Base-by-base conservation (phyloP, 2,329 filamentous ascomycete species). In the Monilinia laxa region DNA sequence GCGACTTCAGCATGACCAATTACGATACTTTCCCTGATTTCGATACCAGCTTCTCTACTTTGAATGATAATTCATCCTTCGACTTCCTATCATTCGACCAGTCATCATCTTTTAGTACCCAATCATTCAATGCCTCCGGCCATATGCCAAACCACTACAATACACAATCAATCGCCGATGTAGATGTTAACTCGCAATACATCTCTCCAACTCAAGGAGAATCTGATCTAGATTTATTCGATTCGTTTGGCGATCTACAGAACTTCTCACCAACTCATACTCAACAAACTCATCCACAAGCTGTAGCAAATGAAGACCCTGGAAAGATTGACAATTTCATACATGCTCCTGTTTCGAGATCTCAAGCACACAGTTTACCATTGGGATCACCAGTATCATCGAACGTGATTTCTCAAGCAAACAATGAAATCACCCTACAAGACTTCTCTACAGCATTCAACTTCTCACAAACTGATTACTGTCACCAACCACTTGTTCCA, bases 1-100 rank as follows among this genome's bases (percentile, higher is more conserved):
- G 40, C 45, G 70, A 73, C 66, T 57, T 74, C 18, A 71, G 67
- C 35, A 62, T 73, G 28, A 73, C 72, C 66, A 71, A 73, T 47
- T 74, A 72, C 54, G 71, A 74, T 53, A 71, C 63, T 28, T 57
- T 69, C 53, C 60, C 42, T 55, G 63, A 62, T 14, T 65, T 67
- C 55, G 62, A 64, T 47, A 40, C 45, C 14, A 58, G 20, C 18
- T 59, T 65, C 23, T 42, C 63, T 10, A 59, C n/a, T 7, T 45
- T 59, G 54, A 42, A 59, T 25, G 42, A 47, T 28, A 42, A 63
- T 35, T n/a, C 51, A 52, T 55, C 60, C n/a, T 70, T 70, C 62
- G 68, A 71, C 47, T 69, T 68, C 55, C 65, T 71, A n/a, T 38
- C 40, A 38, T 70, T 68, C 62, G 40, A 66, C 57, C 66, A 70